phyloP scores from a whole-genome alignment of 768 basidiomycete genomes.

The Russula brevipes region DNA sequence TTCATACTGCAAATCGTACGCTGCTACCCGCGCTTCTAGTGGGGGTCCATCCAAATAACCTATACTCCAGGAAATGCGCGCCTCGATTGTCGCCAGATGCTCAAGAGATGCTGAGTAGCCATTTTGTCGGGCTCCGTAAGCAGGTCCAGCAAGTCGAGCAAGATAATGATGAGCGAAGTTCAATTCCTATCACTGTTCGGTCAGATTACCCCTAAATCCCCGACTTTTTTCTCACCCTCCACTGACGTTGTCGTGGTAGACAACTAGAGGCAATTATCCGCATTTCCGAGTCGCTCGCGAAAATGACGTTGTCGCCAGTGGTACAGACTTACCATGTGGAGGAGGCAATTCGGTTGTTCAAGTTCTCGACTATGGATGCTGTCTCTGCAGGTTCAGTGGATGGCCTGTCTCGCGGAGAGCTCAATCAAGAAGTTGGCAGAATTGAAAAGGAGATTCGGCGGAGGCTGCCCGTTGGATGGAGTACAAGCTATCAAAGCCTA shows the following conservation, averaged over 20 bases:
- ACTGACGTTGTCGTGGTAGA: constrained; percentile 31
- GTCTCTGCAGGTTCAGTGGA: constrained; percentile 92
- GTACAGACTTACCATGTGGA: constrained; percentile 94
- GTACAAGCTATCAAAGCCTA: constrained; percentile 91
- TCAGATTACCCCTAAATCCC: constrained; percentile 35
- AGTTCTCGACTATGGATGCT: constrained; percentile 98
- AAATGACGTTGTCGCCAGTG: constrained; percentile 80
- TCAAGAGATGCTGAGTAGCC: constrained; percentile 92
- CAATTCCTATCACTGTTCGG: constrained; percentile 98
- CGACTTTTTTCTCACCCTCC: constrained; percentile 6
- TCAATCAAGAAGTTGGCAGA: constrained; percentile 87
- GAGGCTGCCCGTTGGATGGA: constrained; percentile 90
- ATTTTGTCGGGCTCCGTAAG: constrained; percentile 89
- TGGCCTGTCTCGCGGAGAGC: constrained; percentile 82
- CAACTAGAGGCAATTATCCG: constrained; percentile 99
- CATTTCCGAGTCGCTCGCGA: constrained; percentile 95
- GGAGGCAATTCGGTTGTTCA: constrained; percentile 97
- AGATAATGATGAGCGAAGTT: constrained; percentile 95
- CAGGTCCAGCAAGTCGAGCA: constrained; percentile 93
- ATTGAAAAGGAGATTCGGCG: constrained; percentile 86
- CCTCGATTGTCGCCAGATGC: constrained; percentile 91
- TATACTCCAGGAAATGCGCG: constrained; percentile 75
- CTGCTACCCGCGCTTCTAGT: background rate
- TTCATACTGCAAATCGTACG: constrained; percentile 89
- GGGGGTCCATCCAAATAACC: background rate